These are phyloP conservation scores for Teunomyces atbi DNA, from an alignment of 805 yeast species.

Conservation along the genomic window DNA sequence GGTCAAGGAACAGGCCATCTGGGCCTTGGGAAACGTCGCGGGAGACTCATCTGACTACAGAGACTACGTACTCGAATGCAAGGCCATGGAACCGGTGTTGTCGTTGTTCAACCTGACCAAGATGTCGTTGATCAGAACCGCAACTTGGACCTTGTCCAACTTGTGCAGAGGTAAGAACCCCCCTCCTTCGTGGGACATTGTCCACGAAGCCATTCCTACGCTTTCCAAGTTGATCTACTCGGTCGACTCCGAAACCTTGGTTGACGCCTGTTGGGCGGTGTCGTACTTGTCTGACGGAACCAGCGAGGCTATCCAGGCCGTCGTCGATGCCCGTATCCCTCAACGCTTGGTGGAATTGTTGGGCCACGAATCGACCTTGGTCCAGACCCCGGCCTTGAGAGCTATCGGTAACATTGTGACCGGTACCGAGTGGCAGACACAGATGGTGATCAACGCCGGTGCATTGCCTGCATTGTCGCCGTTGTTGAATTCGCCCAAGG, in stretches of 20 bases:
- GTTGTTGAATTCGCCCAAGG: constrained; percentile 79
- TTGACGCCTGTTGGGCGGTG: constrained; percentile 99
- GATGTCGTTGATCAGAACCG: constrained; percentile 90
- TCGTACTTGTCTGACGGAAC: constrained; percentile 94
- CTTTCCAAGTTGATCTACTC: constrained; percentile 88
- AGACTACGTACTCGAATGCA: constrained; percentile 80
- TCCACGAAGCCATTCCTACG: constrained; percentile 85
- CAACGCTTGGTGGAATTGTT: constrained; percentile 88
- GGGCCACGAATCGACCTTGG: constrained; percentile 76
- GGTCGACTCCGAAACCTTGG: constrained; percentile 86
- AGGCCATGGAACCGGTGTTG: constrained; percentile 88
- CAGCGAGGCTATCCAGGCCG: constrained; percentile 91
- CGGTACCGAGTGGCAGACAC: constrained; percentile 95
- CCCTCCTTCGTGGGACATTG: constrained; percentile 91
- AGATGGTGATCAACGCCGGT: constrained; percentile 89
- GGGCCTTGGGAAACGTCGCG: constrained; percentile 99
- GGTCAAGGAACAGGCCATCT: constrained; percentile 96
- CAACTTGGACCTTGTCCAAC: constrained; percentile 97
- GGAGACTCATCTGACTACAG: constrained; percentile 92
- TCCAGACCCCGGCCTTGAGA: constrained; percentile 96
- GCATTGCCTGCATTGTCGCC: constrained; percentile 83
- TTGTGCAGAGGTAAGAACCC: constrained; percentile 96
- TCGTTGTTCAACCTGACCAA: constrained; percentile 75
- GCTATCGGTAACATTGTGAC: constrained; percentile 98
- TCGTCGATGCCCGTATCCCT: constrained; percentile 93